Conservation (phyloP, 495 filamentous ascomycete species). For the Xylaria longipes region DNA sequence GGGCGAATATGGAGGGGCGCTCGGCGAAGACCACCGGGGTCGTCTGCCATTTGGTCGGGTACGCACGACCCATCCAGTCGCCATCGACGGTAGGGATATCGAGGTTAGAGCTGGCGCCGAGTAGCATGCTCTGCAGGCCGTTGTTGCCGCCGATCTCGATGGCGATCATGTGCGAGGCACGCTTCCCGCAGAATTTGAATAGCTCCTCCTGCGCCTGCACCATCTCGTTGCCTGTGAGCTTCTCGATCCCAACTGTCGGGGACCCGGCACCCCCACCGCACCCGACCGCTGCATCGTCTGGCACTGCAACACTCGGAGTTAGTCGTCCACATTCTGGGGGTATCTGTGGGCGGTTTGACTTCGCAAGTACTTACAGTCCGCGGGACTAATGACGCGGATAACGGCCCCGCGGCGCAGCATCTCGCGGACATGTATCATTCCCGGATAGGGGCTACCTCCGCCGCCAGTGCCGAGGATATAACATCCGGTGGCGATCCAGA, state of each 20-base stretch:
- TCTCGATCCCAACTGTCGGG: constrained; percentile 59
- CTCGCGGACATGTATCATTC: constrained; percentile 51
- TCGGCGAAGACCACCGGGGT: constrained; percentile 61
- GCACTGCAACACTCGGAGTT: constrained; percentile 22
- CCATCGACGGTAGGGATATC: constrained; percentile 59
- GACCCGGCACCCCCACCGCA: constrained; percentile 56
- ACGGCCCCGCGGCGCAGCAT: constrained; percentile 54
- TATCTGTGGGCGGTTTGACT: not conserved
- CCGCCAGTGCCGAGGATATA: constrained; percentile 69
- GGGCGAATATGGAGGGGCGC: constrained; percentile 51
- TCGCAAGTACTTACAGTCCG: constrained; percentile 31
- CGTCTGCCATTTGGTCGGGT: constrained; percentile 64
- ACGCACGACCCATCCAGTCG: constrained; percentile 65
- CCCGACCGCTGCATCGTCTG: constrained; percentile 52
- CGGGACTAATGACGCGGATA: constrained; percentile 53
- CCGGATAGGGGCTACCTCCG: constrained; percentile 58
- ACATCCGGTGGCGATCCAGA: constrained; percentile 64
- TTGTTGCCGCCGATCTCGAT: constrained; percentile 64
- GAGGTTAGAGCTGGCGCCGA: constrained; percentile 55
- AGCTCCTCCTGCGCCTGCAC: constrained; percentile 54
- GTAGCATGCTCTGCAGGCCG: constrained; percentile 59
- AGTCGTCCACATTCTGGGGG: not conserved
- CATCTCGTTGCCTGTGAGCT: constrained; percentile 59
- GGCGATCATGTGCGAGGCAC: constrained; percentile 50
- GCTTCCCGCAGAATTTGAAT: constrained; percentile 42